These are phyloP conservation scores for Ziziphus jujuba DNA, from an alignment of 306 rosid genomes.

Conservation along the genomic window DNA sequence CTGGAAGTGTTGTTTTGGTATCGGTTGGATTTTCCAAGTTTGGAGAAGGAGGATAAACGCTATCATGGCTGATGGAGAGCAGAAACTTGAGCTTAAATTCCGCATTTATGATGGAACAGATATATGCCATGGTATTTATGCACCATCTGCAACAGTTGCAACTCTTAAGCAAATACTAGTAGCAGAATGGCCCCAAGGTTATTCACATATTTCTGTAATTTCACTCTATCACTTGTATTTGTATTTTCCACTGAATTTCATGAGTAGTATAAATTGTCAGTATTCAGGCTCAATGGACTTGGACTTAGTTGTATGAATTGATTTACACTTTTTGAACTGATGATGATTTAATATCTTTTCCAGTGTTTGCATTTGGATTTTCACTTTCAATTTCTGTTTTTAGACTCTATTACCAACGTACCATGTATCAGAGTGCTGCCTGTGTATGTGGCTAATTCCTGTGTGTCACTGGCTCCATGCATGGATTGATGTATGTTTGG, in stretches of 20 bases:
- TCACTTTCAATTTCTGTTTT: too few relatives aligned
- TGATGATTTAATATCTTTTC: too few relatives aligned
- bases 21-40: slow-evolving; percentile 30
- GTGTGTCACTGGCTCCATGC: too few relatives aligned
- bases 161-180: slow-evolving; percentile 65
- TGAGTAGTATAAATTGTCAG: not conserved
- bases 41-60: slow-evolving; percentile 28
- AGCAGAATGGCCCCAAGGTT: slow-evolving; percentile 81
- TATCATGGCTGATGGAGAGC: slow-evolving; percentile 60
- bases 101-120: slow-evolving; percentile 80
- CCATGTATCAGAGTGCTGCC: too few relatives aligned
- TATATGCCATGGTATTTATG: slow-evolving; percentile 52
- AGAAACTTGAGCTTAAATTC: slow-evolving; percentile 54
- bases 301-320: not conserved
- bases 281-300: not conserved
- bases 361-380: too few relatives aligned
- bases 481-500: too few relatives aligned
- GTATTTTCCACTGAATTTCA: not conserved
- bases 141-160: slow-evolving; percentile 48
- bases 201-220: slow-evolving; percentile 20
- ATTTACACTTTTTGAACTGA: not conserved
- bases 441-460: too few relatives aligned
- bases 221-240: not conserved
- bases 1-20: slow-evolving; percentile 27
- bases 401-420: too few relatives aligned